A percentile compares a stretch with the other conserved stretches of the same genome.
These are phyloP conservation scores for Tricholoma hemisulphureum DNA, from an alignment of 768 basidiomycete genomes.

Conservation along the genomic window DNA sequence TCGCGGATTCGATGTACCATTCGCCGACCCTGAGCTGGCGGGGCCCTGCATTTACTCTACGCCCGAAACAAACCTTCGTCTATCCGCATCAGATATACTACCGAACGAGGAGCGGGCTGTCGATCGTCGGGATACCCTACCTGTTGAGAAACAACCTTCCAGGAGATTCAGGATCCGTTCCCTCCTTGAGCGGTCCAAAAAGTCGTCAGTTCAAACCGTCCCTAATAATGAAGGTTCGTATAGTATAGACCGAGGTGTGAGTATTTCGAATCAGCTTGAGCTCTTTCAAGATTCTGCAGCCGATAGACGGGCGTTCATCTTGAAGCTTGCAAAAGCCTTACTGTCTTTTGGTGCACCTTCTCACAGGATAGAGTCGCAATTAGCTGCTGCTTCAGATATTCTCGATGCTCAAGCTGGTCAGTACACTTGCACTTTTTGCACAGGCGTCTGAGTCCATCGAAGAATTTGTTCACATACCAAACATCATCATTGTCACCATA, in stretches of 20 bases:
- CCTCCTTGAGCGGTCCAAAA: not conserved
- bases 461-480: conserved; percentile 82
- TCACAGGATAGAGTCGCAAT: conserved; percentile 88
- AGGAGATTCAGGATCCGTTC: not conserved
- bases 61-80: not conserved
- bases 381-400: conserved; percentile 74
- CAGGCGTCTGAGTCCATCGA: conserved; percentile 1
- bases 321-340: conserved; percentile 83
- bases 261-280: not conserved
- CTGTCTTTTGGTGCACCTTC: conserved; percentile 94
- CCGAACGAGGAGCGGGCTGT: not conserved
- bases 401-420: conserved; percentile 70
- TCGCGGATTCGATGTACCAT: no score
- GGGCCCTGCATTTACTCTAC: not conserved
- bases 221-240: conserved; percentile 48
- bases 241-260: not conserved
- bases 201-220: conserved; percentile 26
- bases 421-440: conserved; percentile 3
- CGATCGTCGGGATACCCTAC: not conserved
- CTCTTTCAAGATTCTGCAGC: conserved; percentile 31
- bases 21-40: no score
- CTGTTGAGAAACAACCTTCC: not conserved
- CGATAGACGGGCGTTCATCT: conserved; percentile 64
- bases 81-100: not conserved
- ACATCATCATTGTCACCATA: conserved; percentile 78